Percentiles rank a stretch among this genome's conserved stretches.
phyloP scores from a whole-genome alignment of 2,329 filamentous ascomycete genomes.

The Aureobasidium sp. region DNA sequence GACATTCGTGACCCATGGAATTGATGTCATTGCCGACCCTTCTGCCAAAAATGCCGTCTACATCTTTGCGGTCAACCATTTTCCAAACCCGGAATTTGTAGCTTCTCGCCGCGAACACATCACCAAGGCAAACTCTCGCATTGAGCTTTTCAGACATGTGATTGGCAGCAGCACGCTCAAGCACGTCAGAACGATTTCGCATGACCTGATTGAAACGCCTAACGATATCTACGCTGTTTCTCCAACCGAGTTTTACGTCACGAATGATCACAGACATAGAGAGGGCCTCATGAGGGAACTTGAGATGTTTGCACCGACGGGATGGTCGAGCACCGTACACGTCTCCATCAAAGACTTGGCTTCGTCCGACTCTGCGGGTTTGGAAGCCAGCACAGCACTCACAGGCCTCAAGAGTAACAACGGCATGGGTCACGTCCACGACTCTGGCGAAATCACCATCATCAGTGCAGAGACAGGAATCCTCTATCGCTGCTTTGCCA shows the following conservation, averaged over 20 bases:
- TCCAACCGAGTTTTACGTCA: conserved; percentile 45
- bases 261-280: conserved; percentile 50
- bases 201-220: conserved; percentile 47
- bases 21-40: conserved; percentile 49
- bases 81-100: conserved; percentile 39
- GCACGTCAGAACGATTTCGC: conserved; percentile 45
- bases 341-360: conserved; percentile 10
- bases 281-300: conserved; percentile 39
- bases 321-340: conserved; percentile 30
- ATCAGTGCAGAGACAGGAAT: conserved; percentile 37
- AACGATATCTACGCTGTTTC: conserved; percentile 48
- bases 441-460: conserved; percentile 27
- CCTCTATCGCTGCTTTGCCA: conserved; percentile 33
- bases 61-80: conserved; percentile 53
- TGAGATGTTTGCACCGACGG: conserved; percentile 37
- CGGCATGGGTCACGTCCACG: conserved; percentile 39
- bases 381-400: conserved; percentile 38
- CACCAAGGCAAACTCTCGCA: conserved; percentile 34
- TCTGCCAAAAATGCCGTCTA: conserved; percentile 39
- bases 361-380: conserved; percentile 18
- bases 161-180: conserved; percentile 33
- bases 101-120: conserved; percentile 13
- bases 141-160: conserved; percentile 50
- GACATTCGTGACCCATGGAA: conserved; percentile 51
- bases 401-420: conserved; percentile 46